Evolutionary conservation across 805 yeast genomes (phyloP), one percentile per base, ranked within the genome.

Genomic region (Lipomyces starkeyi): DNA sequence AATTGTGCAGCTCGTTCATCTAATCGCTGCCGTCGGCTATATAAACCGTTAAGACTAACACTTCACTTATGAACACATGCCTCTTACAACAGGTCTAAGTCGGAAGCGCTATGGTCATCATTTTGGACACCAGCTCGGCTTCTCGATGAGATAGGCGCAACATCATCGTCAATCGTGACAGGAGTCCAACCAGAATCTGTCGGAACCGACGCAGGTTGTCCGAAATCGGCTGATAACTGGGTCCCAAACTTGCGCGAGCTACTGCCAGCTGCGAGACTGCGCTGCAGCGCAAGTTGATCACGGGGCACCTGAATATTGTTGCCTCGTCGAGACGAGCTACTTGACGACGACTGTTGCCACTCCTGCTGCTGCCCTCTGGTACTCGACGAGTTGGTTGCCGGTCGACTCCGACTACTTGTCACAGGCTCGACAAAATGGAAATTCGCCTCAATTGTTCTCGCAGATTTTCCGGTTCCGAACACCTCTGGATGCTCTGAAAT

Each of bases 401-500:
- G 65, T 17, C 47, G 27, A 14, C 20, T 47, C 20, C 62, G 47
- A n/a, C 59, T 55, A 20, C 32, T 61, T 20, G 40, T 53, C 13
- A 54, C 37, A 2, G 65, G 62, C 17, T 62, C 68, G 32, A 37
- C 56, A 52, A 65, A 70, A 20, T 40, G 47, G 20, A 70, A 70
- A 34, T 61, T 63, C 11, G 71, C 58, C 22, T 65, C 67, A 9
- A 71, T 56, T 13, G 62, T 59, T 14, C 74, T 43, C 20, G 71
- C 73, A 4, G 68, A 47, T n/a, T 64, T 58, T n/a, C 73, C 55
- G 11, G 61, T 53, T 2, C 73, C 87, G 56, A 83, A 79, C 2
- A 88, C 72, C 4, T 85, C 85, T 2, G 90, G 87, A 78, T 95
- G 99, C 73, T 90, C 94, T 71, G 87, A 86, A 59, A 92, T 79